Base-by-base conservation (phyloP, 1,139 yeast genomes). In the Hyphopichia burtonii region DNA sequence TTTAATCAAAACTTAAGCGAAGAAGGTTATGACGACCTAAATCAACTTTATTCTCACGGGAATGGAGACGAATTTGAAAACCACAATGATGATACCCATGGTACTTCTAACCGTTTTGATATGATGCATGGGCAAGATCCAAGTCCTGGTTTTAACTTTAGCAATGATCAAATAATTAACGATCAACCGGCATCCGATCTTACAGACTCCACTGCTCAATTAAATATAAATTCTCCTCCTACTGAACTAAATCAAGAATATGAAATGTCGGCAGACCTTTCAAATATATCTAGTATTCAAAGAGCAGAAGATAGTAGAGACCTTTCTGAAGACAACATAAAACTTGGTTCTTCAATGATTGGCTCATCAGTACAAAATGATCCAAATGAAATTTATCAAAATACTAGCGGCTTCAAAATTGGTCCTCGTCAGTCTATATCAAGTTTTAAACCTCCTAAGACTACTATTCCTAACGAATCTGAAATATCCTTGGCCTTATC, bases 401-500 rank as follows among this genome's bases (percentile, higher is more conserved):
- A 44, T 41, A 19, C 44, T 41, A n/a, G 42, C 41, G 34, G 38
- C 4, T 36, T 36, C 17, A 36, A 25, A 27, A 36, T 36, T 30
- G 38, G 32, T 7, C 38, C 38, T 8, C 22, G 12, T 12, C 28
- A 22, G 4, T n/a, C 6, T 4, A 20, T 27, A 8, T 16, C 32
- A 15, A 4, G n/a, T 7, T 10, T 16, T 4, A 8, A 7, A 15
- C 32, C 5, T 25, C 11, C 11, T 8, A 31, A 31, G 6, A 9
- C 22, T 3, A 18, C 10, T 18, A 31, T 12, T 31, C 22, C 15
- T 17, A 27, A 23, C 20, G 19, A 35, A 23, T 54, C 59, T 30
- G 47, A 50, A 28, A 39, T 47, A 10, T 51, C 58, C 1, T 44
- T 54, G 28, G 50, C 56, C 2, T 19, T 52, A 22, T 39, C 53